These are phyloP conservation scores for Pseudogymnoascus sp. DNA, from an alignment of 2,329 filamentous ascomycete genomes.

Conservation along the genomic window DNA sequence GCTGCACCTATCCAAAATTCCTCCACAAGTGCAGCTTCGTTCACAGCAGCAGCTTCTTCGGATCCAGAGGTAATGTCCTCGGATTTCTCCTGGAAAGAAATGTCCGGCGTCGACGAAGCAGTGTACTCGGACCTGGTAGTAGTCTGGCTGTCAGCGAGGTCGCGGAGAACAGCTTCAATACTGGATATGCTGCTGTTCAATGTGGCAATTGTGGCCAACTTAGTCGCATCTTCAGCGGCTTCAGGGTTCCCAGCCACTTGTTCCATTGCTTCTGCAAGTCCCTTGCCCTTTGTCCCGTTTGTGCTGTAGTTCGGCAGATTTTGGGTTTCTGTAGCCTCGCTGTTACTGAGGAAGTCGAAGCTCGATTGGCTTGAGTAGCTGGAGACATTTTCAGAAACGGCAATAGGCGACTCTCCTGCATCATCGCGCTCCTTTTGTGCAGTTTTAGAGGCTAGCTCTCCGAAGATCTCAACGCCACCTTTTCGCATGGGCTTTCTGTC, in stretches of 20 bases:
- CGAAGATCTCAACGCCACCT: conserved; percentile 19
- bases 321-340: background rate
- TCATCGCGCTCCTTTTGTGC: background rate
- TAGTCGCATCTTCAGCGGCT: background rate
- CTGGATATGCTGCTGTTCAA: background rate
- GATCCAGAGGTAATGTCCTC: background rate
- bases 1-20: background rate
- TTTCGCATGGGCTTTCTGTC: conserved; percentile 16
- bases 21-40: background rate
- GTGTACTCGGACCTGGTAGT: background rate
- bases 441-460: background rate
- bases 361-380: conserved; percentile 5
- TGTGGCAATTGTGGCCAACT: background rate
- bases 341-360: background rate
- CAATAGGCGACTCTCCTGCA: background rate
- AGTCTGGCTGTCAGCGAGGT: background rate
- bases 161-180: background rate
- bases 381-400: background rate
- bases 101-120: background rate
- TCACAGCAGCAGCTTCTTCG: background rate
- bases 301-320: background rate
- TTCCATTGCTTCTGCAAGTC: background rate
- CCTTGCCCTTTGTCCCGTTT: conserved; percentile 1
- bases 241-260: background rate
- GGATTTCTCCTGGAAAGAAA: background rate